phyloP scores from a whole-genome alignment of 768 basidiomycete species.

The Boletus eberwhitei region DNA sequence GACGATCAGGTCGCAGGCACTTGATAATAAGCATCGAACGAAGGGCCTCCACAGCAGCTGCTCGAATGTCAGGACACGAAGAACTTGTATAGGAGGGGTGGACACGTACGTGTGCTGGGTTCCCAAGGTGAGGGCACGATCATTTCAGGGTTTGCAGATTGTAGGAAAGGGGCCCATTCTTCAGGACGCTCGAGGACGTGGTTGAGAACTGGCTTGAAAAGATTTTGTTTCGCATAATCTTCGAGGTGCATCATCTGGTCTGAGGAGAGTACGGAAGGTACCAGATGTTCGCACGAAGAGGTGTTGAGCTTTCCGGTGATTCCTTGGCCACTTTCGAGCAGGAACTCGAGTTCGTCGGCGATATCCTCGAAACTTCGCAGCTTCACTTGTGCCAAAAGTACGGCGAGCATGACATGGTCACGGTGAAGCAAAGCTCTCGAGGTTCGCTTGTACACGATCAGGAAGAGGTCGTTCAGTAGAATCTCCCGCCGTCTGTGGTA shows the following conservation, averaged over 20 bases:
- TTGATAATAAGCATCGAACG: conserved; percentile 79
- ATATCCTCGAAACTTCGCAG: conserved; percentile 77
- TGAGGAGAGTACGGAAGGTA: conserved; percentile 49
- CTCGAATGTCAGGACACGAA: conserved; percentile 15
- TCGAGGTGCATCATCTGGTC: conserved; percentile 71
- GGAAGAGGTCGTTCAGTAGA: conserved; percentile 83
- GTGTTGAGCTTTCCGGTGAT: conserved; percentile 38
- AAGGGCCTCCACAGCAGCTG: conserved; percentile 72
- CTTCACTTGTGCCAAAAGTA: conserved; percentile 87
- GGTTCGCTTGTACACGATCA: conserved; percentile 83
- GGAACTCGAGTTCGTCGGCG: conserved; percentile 81
- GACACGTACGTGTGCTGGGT: conserved; percentile 64
- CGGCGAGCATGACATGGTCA: conserved; percentile 88
- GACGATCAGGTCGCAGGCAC: conserved; percentile 89
- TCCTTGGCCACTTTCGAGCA: conserved; percentile 85
- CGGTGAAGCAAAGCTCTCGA: conserved; percentile 86
- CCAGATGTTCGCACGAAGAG: conserved; percentile 35
- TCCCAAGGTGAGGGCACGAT: conserved; percentile 79
- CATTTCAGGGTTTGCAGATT: conserved; percentile 62
- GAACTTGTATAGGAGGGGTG: neutral
- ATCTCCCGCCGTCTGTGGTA: conserved; percentile 71
- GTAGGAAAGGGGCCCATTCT: conserved; percentile 71
- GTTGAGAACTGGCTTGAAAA: conserved; percentile 74
- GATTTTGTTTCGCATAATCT: conserved; percentile 62
- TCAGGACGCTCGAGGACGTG: conserved; percentile 60